These are phyloP conservation scores for Graphilbum ipis-grandicollis DNA, from an alignment of 2,329 filamentous ascomycete genomes.

Conservation along the genomic window DNA sequence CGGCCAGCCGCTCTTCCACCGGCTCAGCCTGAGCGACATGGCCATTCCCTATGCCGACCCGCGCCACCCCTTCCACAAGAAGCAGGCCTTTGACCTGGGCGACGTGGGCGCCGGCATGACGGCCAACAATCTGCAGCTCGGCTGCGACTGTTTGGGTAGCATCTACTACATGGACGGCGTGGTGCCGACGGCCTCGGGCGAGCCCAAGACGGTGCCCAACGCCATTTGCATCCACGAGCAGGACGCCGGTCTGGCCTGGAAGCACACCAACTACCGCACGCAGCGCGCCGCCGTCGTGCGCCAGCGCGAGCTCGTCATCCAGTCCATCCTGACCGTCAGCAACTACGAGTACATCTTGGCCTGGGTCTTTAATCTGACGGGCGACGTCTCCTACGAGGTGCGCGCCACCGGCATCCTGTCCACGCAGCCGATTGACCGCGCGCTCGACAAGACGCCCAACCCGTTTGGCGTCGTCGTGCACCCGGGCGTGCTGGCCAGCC, in stretches of 20 bases:
- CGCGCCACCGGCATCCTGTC: slow-evolving; percentile 49
- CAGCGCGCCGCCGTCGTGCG: slow-evolving; percentile 14
- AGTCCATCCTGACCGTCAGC: slow-evolving; percentile 49
- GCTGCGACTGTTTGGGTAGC: slow-evolving; percentile 52
- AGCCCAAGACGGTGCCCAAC: slow-evolving; percentile 25
- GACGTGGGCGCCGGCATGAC: slow-evolving; percentile 49
- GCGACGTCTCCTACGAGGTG: slow-evolving; percentile 40
- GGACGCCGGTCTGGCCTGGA: slow-evolving; percentile 53
- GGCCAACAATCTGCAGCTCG: slow-evolving; percentile 49
- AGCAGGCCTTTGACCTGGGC: slow-evolving; percentile 57
- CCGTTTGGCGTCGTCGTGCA: slow-evolving; percentile 44
- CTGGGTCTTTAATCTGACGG: slow-evolving; percentile 41
- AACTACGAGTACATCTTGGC: slow-evolving; percentile 46
- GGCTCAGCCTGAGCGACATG: slow-evolving; percentile 52
- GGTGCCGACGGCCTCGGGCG: slow-evolving; percentile 33
- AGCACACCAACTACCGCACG: slow-evolving; percentile 51
- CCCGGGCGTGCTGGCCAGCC: slow-evolving; percentile 45
- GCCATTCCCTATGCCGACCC: slow-evolving; percentile 47
- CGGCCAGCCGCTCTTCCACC: slow-evolving; percentile 45
- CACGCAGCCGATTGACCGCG: too few relatives aligned
- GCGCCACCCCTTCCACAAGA: slow-evolving; percentile 46
- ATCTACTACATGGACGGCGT: slow-evolving; percentile 46
- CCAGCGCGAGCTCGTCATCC: slow-evolving; percentile 43
- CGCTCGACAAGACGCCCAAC: slow-evolving; percentile 37
- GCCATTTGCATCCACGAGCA: slow-evolving; percentile 54